Evolutionary conservation across 495 filamentous ascomycete genomes (phyloP), one percentile per base, ranked within the genome.

Genomic region (Talaromyces liani): DNA sequence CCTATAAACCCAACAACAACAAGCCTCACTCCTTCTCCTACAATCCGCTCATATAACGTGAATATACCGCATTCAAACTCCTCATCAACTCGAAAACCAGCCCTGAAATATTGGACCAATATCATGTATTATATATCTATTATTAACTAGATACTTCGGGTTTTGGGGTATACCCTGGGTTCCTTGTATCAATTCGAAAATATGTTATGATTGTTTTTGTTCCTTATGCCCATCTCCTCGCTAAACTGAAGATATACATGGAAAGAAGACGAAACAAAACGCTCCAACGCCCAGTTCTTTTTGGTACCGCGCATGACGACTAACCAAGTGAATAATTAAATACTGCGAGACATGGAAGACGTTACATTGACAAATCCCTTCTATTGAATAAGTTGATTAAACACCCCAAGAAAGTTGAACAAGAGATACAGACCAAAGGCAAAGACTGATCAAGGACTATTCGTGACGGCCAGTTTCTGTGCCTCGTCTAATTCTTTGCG

Each of bases 401-500:
- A 36, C 33, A 36, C 33, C 33, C 33, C 22, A 33, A 33, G 9
- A 41, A 41, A 41, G 1, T 16, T 41, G 6, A 39, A 20, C 45
- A 49, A 10, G 16, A 49, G 8, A 20, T 8, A 4, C 2, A 22
- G 39, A 45, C 16, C 39, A 14, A 49, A 9, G 27, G 18, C 7
- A 18, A 49, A 49, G 45, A 49, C 45, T 20, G 18, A 56, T 56
- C 10, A 63, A 12, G 55, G 53, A 8, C 45, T 49, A 27, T 58
- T 63, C 20, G 27, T 24, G 10, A 53, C 62, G 4, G 34, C 34
- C 22, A 70, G 75, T 67, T 84, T 84, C 69, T 92, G 85, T 82
- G 89, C 92, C 62, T 88, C 89, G 5, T 84, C 83, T 68, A 91
- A 94, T 60, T 95, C 90, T 68, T 85, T 89, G 71, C 86, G 84